A percentile compares a stretch with the other conserved stretches of the same genome.
Conservation (phyloP, 2,329 filamentous ascomycete genomes). For the Escovopsis sp. region DNA sequence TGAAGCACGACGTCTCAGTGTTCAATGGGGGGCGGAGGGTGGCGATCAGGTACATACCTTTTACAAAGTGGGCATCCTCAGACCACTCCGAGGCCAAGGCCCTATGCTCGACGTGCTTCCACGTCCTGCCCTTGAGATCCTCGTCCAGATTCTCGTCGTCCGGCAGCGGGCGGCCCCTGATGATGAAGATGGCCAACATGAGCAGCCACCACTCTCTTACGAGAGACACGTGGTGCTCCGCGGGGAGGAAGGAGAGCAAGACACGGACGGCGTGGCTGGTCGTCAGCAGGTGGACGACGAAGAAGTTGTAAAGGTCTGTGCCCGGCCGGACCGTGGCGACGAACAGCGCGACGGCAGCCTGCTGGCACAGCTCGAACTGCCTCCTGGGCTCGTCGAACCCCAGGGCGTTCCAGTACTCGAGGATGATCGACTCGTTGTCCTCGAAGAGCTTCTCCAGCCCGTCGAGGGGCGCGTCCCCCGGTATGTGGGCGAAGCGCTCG, state of each 20-base stretch:
- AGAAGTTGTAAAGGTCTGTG: conserved; percentile 63
- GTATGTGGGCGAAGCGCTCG: conserved; percentile 52
- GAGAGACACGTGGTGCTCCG: conserved; percentile 55
- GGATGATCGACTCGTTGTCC: conserved; percentile 51
- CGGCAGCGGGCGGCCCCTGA: conserved; percentile 58
- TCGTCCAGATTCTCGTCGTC: conserved; percentile 46
- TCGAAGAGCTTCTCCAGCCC: conserved; percentile 57
- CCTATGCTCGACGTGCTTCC: conserved; percentile 61
- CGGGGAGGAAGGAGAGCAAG: conserved; percentile 62
- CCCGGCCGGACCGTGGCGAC: conserved; percentile 43
- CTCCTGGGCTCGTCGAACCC: conserved; percentile 50
- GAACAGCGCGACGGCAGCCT: conserved; percentile 45
- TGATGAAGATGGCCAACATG: conserved; percentile 61
- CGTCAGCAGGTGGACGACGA: conserved; percentile 67
- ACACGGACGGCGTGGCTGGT: conserved; percentile 81
- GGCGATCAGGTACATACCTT: conserved; percentile 37
- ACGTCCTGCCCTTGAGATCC: conserved; percentile 51
- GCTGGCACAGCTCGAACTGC: conserved; percentile 61
- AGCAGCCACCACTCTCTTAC: conserved; percentile 86
- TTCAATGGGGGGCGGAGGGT: no score
- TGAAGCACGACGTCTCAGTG: no score
- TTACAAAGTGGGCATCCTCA: conserved; percentile 72
- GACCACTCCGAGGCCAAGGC: conserved; percentile 54
- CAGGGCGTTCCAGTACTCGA: conserved; percentile 92
- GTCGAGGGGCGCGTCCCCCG: conserved; percentile 38